Conservation (phyloP, 2,329 filamentous ascomycete species). For the Nakataea oryzae region DNA sequence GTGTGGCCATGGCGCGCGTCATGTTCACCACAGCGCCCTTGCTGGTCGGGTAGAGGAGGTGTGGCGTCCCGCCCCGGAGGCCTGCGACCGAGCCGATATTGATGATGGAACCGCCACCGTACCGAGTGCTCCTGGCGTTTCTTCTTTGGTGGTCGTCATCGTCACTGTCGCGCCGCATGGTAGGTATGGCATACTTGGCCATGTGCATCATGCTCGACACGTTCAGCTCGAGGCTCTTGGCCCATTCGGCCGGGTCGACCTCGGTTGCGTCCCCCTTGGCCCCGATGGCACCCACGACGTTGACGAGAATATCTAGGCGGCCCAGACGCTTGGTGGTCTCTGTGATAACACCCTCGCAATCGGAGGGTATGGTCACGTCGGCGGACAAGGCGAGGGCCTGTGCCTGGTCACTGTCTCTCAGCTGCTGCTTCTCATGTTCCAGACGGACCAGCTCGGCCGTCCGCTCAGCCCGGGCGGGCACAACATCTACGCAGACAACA, state of each 20-base stretch:
- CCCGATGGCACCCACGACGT: conserved; percentile 53
- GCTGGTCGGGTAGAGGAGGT: conserved; percentile 33
- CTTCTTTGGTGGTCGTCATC: conserved; percentile 37
- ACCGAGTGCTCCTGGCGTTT: conserved; percentile 30
- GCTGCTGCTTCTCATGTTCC: conserved; percentile 1
- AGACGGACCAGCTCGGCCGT: conserved; percentile 9
- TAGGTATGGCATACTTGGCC: conserved; percentile 49
- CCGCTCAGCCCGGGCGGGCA: conserved; percentile 8
- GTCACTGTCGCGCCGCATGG: conserved; percentile 45
- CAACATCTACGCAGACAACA: conserved; percentile 13
- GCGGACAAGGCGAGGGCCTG: conserved; percentile 29
- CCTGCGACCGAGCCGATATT: conserved; percentile 56
- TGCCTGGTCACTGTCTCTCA: conserved; percentile 21
- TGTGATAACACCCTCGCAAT: conserved; percentile 35
- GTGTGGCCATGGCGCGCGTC: conserved; percentile 39
- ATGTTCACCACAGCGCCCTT: conserved; percentile 40
- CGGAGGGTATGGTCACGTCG: conserved; percentile 42
- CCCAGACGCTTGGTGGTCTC: conserved; percentile 37
- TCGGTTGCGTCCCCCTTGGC: conserved; percentile 48
- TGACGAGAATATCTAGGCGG: conserved; percentile 51
- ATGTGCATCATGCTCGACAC: conserved; percentile 57
- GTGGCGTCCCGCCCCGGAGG: conserved; percentile 31
- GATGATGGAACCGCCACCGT: conserved; percentile 40
- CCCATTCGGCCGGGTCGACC: conserved; percentile 49
- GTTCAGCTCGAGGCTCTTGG: conserved; percentile 47